Conservation (phyloP, 2,329 filamentous ascomycete genomes). For the Monilinia polystroma region DNA sequence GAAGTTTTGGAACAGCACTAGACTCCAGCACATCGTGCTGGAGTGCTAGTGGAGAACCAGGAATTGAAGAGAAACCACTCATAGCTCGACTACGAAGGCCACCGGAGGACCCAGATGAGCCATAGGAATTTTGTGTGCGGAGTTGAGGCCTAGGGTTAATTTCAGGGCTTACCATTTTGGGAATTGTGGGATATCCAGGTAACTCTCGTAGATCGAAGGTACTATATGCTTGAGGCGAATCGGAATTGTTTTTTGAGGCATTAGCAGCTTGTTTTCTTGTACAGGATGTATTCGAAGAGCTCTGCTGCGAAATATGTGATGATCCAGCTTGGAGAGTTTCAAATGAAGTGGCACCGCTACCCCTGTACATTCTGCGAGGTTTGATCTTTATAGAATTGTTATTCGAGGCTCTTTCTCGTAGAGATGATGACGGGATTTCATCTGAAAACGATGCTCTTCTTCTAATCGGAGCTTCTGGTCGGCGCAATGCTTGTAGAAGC, state of each 20-base stretch:
- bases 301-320: background rate
- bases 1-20: background rate
- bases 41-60: background rate
- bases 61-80: background rate
- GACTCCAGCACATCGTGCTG: background rate
- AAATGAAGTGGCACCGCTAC: background rate
- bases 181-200: background rate
- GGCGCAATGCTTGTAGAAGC: background rate
- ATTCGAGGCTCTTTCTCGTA: background rate
- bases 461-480: background rate
- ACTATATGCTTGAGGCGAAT: slow-evolving; percentile 1
- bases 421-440: background rate
- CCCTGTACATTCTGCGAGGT: background rate
- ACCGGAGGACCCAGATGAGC: background rate
- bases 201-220: slow-evolving; percentile 10
- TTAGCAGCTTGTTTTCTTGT: background rate
- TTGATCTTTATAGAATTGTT: background rate
- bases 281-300: background rate
- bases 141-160: background rate
- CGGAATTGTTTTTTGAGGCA: background rate
- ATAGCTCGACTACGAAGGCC: background rate
- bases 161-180: background rate
- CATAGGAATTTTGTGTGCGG: background rate
- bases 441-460: slow-evolving; percentile 7
- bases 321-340: slow-evolving; percentile 1